Conservation (phyloP, 2,329 filamentous ascomycete species). For the Cyphellophora attinorum region DNA sequence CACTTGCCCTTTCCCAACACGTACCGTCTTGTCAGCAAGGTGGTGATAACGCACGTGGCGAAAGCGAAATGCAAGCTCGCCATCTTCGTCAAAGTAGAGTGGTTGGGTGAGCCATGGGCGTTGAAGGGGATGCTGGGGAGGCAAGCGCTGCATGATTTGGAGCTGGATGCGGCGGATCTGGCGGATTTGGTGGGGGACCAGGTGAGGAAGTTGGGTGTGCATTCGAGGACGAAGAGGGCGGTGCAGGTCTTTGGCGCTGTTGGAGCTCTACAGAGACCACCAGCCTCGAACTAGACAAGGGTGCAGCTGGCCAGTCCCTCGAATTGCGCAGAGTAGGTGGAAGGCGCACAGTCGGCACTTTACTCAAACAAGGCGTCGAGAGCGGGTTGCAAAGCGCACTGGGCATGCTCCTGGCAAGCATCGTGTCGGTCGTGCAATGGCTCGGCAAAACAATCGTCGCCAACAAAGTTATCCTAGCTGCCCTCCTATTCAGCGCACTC, state of each 20-base stretch:
- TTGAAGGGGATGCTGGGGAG: conserved; percentile 38
- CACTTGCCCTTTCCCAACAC: conserved; percentile 72
- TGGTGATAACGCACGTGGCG: conserved; percentile 85
- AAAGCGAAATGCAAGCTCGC: conserved; percentile 90
- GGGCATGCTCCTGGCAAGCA: conserved; percentile 68
- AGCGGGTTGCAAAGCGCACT: conserved; percentile 67
- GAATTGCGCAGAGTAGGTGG: conserved; percentile 30
- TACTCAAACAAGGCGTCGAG: conserved; percentile 63
- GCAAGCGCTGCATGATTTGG: conserved; percentile 61
- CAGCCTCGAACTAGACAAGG: conserved; percentile 24
- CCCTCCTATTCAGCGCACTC: conserved; percentile 60
- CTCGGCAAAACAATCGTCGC: conserved; percentile 60
- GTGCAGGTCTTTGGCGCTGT: conserved; percentile 40
- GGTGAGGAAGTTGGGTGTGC: conserved; percentile 35
- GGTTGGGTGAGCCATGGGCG: conserved; percentile 55
- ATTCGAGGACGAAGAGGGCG: conserved; percentile 38
- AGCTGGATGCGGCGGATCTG: conserved; percentile 38
- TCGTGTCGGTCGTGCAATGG: conserved; percentile 56
- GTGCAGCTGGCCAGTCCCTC: conserved; percentile 40
- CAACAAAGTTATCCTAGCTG: conserved; percentile 61
- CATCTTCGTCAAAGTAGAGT: conserved; percentile 79
- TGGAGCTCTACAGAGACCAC: conserved; percentile 38
- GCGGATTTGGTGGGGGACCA: conserved; percentile 41
- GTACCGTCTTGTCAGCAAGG: conserved; percentile 78
- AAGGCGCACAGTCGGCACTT: conserved; percentile 52